Evolutionary conservation across 225 moss, liverwort and hornwort species (phyloP).

Genomic region (Physcomitrium patens): DNA sequence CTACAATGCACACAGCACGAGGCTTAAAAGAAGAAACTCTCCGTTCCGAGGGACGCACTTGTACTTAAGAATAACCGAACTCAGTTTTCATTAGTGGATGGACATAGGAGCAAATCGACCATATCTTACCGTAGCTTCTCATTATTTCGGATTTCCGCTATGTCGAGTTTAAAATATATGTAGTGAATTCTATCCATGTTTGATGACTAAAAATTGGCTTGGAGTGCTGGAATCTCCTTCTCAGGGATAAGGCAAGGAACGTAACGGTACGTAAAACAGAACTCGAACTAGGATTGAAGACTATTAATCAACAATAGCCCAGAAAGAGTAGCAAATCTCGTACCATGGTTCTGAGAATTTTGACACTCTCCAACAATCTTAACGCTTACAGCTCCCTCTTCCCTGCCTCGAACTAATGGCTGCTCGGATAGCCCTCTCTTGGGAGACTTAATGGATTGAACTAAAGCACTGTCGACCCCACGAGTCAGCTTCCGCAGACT

Average conservation of each 20-base stretch:
- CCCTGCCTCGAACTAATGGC: conserved; percentile 33
- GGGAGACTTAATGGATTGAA: conserved; percentile 16
- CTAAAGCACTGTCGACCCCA: conserved; percentile 35
- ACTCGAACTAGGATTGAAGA: not conserved
- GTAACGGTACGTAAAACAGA: not conserved
- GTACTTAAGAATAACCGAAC: not conserved
- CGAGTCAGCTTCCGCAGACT: conserved; percentile 44
- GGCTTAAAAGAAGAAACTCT: not conserved
- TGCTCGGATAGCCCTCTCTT: conserved; percentile 3
- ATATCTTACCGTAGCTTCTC: conserved; percentile 2
- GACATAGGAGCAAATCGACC: conserved; percentile 3
- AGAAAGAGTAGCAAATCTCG: not conserved
- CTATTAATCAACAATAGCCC: not conserved
- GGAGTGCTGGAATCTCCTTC: not conserved
- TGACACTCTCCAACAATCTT: conserved; percentile 34
- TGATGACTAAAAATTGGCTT: not conserved
- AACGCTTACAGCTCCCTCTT: conserved; percentile 46
- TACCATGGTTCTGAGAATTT: conserved; percentile 26
- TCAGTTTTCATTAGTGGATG: not conserved
- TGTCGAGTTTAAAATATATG: conserved; percentile 4
- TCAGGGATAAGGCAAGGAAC: not conserved
- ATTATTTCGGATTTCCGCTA: not conserved
- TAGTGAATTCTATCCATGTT: conserved; percentile 13
- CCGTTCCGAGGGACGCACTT: not conserved
- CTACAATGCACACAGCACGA: conserved; percentile 24